Evolutionary conservation across 306 rosid genomes (phyloP).

Genomic region (Sophora flavescens): DNA sequence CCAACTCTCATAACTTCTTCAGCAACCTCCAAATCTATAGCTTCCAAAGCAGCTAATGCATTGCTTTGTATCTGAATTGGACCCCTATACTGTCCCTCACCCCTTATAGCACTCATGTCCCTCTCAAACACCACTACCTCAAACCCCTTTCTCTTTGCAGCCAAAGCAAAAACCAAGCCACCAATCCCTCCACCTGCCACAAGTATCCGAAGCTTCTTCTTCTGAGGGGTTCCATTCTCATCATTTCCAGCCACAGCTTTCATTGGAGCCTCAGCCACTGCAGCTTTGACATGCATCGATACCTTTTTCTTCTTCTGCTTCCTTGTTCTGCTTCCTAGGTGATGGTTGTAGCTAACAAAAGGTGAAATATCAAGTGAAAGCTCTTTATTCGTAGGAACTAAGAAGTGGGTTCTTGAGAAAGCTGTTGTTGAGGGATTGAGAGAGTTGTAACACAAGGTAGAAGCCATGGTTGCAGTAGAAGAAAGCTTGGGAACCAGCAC

Average conservation of each 20-base stretch:
- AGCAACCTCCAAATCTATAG: constrained; percentile 91
- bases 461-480: constrained; percentile 54
- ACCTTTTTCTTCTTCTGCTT: constrained; percentile 51
- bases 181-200: constrained; percentile 96
- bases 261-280: constrained; percentile 53
- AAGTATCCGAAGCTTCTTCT: constrained; percentile 63
- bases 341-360: constrained; percentile 11
- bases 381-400: constrained; percentile 52
- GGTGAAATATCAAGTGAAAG: constrained; percentile 56
- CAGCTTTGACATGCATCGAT: constrained; percentile 48
- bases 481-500: background rate
- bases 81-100: constrained; percentile 95
- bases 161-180: constrained; percentile 84
- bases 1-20: constrained; percentile 90
- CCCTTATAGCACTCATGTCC: constrained; percentile 87
- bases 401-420: constrained; percentile 64
- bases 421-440: constrained; percentile 60
- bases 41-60: constrained; percentile 99
- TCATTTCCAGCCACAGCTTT: constrained; percentile 27
- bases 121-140: constrained; percentile 86
- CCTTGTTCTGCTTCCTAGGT: constrained; percentile 49
- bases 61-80: constrained; percentile 98
- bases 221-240: constrained; percentile 33
- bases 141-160: constrained; percentile 85
- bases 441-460: constrained; percentile 59